Evolutionary conservation across 768 basidiomycete genomes (phyloP), one percentile per base, ranked within the genome.

Genomic region (Amanita polypyramis): DNA sequence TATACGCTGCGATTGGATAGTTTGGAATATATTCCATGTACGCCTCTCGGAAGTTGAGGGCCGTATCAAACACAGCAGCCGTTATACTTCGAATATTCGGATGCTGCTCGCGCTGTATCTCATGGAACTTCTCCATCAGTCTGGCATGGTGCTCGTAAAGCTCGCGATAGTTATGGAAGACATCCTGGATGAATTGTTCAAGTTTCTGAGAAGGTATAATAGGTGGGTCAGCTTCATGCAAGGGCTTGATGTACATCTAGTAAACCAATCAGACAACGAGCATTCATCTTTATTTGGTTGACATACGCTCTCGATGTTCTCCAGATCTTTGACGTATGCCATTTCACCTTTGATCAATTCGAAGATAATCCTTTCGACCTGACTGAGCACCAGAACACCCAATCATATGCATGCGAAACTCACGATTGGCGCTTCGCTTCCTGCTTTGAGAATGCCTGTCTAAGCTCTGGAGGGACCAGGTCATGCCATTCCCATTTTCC

Each of bases 311-410:
- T 89, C 85, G 43, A 96, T 85, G 45, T 83, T 89, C 62, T 93
- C 87, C 43, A 97, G 65, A 68, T 96, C 94, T 52, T 81, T 86
- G n/a, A 95, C 93, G 61, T 95, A 96, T 20, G 80, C 78, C 92
- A 97, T 97, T 65, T 97, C 93, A 51, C 86, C 86, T 60, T 95
- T 88, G 63, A 97, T 95, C 49, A 96, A 66, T 65, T 97, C 93
- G 58, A 95, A 97, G 40, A 96, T 93, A 54, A 88, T 80, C 42
- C 90, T 93, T 55, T 30, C 37, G 50, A 33, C 17, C 2, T 36
- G 41, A 29, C 14, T 42, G 43, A 49, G 43, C 33, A 38, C 44
- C n/a, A 8, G 10, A 25, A 8, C 23, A 21, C 19, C 2, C 9
- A n/a, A 15, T 25, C 20, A 9, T 10, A 15, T 19, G 8, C 10